Evolutionary conservation across 208 protist species (phyloP), one percentile per base, ranked within the genome.

Genomic region (Baffinella frigidus): DNA sequence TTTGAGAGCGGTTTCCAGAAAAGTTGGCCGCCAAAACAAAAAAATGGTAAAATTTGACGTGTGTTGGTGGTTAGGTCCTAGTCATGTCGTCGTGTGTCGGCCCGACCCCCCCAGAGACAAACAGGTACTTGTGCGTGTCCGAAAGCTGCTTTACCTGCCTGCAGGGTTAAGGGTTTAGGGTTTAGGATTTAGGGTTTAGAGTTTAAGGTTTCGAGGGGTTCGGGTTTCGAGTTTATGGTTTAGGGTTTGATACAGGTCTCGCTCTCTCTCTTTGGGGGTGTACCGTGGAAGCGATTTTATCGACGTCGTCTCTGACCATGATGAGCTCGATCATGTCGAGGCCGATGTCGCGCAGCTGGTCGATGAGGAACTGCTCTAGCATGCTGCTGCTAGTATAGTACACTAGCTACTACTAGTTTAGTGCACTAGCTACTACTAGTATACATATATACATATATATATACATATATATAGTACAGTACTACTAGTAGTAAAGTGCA

Each of bases 121-220:
- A 89, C 14, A 89, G 27, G 50, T 68, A 68, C 81, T 89, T 89
- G 81, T 89, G 81, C 11, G 56, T 89, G 50, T 89, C 81, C 14
- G 14, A 41, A 17, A 89, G 50, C 61, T 45, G 44, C 81, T 45
- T n/a, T n/a, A n/a, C n/a, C n/a, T n/a, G n/a, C n/a, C n/a, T n/a
- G n/a, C n/a, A n/a, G n/a, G n/a, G n/a, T n/a, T n/a, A n/a, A n/a
- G n/a, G n/a, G n/a, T n/a, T n/a, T n/a, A n/a, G n/a, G n/a, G n/a
- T n/a, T n/a, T n/a, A n/a, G n/a, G n/a, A n/a, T n/a, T n/a, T n/a
- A n/a, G n/a, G n/a, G n/a, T n/a, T n/a, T n/a, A n/a, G n/a, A n/a
- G n/a, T n/a, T n/a, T n/a, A n/a, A n/a, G n/a, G n/a, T n/a, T n/a
- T n/a, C n/a, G n/a, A n/a, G n/a, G n/a, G n/a, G n/a, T n/a, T n/a